Base-by-base conservation (phyloP, 2,329 filamentous ascomycete species). In the Pseudohalonectria lignicola region DNA sequence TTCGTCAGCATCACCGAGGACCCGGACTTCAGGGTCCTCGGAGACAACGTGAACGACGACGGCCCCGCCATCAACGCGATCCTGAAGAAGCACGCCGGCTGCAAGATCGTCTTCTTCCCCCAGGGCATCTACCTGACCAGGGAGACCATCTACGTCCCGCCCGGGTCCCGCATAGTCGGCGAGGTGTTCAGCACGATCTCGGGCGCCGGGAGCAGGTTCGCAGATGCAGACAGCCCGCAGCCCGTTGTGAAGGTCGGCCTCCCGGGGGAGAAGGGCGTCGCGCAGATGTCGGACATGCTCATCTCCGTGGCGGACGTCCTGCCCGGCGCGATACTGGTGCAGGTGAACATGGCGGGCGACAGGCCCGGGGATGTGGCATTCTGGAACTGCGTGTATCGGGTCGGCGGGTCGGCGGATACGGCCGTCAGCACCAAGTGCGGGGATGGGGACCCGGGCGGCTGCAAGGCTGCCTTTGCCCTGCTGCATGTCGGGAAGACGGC, bases 231-330 rank as follows among this genome's bases (percentile, higher is more conserved):
- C 31, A 64, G 64, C 33, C 77, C 78, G 0, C 56, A 67, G 28
- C 67, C 73, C 1, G 71, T 82, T 1, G 63, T 82, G 2, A 60
- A 68, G 37, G 66, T 82, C 13, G 79, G 77, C 21, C 63, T 63
- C 12, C 49, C 62, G 2, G 76, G 76, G 4, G 72, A 82, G 17
- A 57, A 61, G 7, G 80, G 80, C 11, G 59, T 53, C 2, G 66
- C 81, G 6, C 76, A 84, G 51, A 74, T 76, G 60, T 71, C 69
- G 3, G 79, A 85, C 47, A 71, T 80, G 57, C 67, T 82, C 30
- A 66, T 85, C 32, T 69, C 71, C 43, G 78, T 77, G 2, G 63
- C 67, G 42, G 77, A 78, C 5, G 66, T 72, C 8, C 64, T 75
- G 7, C 62, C 71, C 7, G 76, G 78, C 23, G 74, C 77, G 5